A percentile compares a stretch with the other conserved stretches of the same genome.
phyloP scores from a whole-genome alignment of 129 eudicot species.

The Flaveria bidentis region DNA sequence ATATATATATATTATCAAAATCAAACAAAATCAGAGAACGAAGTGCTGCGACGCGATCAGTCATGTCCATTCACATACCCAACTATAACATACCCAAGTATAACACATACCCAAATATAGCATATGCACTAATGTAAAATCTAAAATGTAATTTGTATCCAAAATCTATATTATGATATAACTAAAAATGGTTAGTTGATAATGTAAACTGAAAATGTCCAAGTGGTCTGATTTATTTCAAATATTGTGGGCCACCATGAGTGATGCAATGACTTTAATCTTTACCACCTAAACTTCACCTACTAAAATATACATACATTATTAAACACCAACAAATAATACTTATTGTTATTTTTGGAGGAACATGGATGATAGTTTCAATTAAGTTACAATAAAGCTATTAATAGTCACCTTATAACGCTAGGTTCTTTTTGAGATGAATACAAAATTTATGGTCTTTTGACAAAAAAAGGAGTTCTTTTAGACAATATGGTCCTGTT shows the following conservation, averaged over 20 bases:
- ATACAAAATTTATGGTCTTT: not conserved
- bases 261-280: not conserved
- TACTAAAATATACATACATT: conserved; percentile 28
- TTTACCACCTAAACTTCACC: conserved; percentile 38
- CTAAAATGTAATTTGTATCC: too few species aligned
- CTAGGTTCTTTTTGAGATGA: not conserved
- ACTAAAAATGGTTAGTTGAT: not conserved
- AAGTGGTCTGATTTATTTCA: not conserved
- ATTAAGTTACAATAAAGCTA: conserved; percentile 19
- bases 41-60: too few species aligned
- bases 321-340: conserved; percentile 20
- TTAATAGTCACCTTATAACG: conserved; percentile 18
- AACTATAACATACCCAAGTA: too few species aligned
- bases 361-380: conserved; percentile 30
- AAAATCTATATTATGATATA: too few species aligned
- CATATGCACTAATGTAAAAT: too few species aligned
- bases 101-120: too few species aligned
- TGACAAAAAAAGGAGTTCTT: not conserved
- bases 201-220: not conserved
- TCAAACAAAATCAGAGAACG: too few species aligned
- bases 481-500: not conserved
- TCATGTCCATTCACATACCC: too few species aligned
- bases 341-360: conserved; percentile 19
- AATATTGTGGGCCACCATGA: conserved; percentile 11
- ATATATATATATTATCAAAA: too few species aligned